Evolutionary conservation across 2,329 filamentous ascomycete genomes (phyloP).

Genomic region (Sclerotiophoma versabilis): DNA sequence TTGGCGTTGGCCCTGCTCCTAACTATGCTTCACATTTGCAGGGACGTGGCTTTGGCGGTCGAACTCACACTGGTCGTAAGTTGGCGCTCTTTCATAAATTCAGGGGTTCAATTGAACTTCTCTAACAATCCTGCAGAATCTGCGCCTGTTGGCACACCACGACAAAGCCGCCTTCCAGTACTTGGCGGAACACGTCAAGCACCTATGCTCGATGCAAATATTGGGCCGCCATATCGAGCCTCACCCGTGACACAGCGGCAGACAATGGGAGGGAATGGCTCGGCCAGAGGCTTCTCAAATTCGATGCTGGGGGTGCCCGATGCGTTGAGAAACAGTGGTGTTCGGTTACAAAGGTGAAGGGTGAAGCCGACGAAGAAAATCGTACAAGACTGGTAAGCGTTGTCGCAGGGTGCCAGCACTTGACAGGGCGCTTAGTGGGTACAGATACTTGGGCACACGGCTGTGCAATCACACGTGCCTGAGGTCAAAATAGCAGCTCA

Average conservation of each 20-base stretch:
- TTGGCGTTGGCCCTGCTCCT: constrained; percentile 23
- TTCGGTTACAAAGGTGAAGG: constrained; percentile 14
- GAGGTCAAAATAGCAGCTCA: neutral
- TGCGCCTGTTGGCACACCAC: constrained; percentile 34
- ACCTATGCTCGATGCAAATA: constrained; percentile 24
- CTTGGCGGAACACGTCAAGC: constrained; percentile 37
- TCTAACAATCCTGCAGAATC: constrained; percentile 28
- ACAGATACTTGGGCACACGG: neutral
- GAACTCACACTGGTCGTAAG: constrained; percentile 33
- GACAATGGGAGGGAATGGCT: constrained; percentile 33
- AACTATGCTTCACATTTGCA: constrained; percentile 33
- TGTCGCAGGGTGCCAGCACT: neutral
- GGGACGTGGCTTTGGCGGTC: constrained; percentile 21
- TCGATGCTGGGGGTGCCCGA: constrained; percentile 41
- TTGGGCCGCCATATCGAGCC: constrained; percentile 33
- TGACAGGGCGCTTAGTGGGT: neutral
- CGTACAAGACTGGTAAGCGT: neutral
- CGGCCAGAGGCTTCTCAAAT: constrained; percentile 23
- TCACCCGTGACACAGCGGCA: constrained; percentile 44
- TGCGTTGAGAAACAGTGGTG: constrained; percentile 35
- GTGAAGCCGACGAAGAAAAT: neutral
- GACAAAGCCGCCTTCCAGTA: constrained; percentile 39
- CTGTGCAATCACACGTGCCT: neutral
- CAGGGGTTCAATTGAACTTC: neutral
- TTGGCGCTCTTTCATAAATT: neutral